Evolutionary conservation across 495 filamentous ascomycete genomes (phyloP), one percentile per base, ranked within the genome.

Genomic region (Neurospora cerealis): DNA sequence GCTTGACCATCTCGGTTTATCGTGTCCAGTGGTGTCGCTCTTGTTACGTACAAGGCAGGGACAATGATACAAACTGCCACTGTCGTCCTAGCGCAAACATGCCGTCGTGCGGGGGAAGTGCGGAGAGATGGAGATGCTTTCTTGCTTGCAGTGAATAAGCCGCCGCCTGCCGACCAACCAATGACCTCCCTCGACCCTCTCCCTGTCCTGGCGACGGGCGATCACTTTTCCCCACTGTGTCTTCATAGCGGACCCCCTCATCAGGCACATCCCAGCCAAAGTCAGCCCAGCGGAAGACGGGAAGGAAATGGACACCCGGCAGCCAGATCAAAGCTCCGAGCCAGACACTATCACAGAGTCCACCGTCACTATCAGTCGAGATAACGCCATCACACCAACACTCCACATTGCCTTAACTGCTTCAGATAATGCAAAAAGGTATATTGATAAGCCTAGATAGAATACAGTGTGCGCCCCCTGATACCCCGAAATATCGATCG

Each of bases 101-200:
- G 46, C 28, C 3, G 54, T 34, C 54, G 54, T 62, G 54, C 54
- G 54, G 54, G 54, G 54, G 54, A 62, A 62, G 54, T 62, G 54
- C 54, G 54, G 54, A 62, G 54, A 62, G 54, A 15, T 62, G 54
- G 54, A 62, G 28, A 62, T 62, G 54, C 24, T 62, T 62, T 28
- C 17, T 34, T 19, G 2, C 46, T 54, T 13, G 46, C 46, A 54
- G 21, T 54, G 46, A 54, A 62, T 62, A 77, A 77, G 76, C 76
- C 76, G 76, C 70, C 60, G 70, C 70, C 60, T 76, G 76, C 76
- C 76, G 76, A 74, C 46, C 40, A 71, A 46, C 74, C 75, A 76
- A 76, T 72, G 19, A 44, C 34, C 15, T 24, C 4, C 8, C 21
- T 8, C 38, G 66, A 73, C 71, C 60, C 15, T 66, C 54, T 66